phyloP scores from a whole-genome alignment of 306 rosid genomes.

The Cicer judaicum region DNA sequence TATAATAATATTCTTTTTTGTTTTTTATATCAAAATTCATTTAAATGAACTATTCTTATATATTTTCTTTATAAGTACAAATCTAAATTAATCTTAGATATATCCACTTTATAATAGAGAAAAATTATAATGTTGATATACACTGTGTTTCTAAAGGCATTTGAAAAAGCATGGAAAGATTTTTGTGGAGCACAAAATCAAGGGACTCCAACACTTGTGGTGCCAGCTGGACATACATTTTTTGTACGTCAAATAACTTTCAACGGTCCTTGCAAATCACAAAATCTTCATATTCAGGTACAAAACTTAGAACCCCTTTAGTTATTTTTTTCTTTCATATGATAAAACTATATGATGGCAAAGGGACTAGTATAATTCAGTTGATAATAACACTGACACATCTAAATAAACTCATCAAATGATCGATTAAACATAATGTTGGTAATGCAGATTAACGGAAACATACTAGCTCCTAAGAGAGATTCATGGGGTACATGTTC shows the following conservation, averaged over 20 bases:
- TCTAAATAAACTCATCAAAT: too few species aligned
- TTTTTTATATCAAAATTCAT: neutral
- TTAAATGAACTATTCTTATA: neutral
- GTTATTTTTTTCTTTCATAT: neutral
- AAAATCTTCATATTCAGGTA: slow-evolving; percentile 37
- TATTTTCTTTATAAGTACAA: neutral
- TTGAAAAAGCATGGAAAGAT: slow-evolving; percentile 46
- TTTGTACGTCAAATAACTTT: neutral
- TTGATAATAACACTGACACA: too few species aligned
- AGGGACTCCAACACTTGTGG: slow-evolving; percentile 17
- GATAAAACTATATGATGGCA: neutral
- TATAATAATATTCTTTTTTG: neutral
- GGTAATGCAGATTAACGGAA: slow-evolving; percentile 42
- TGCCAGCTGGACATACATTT: slow-evolving; percentile 38
- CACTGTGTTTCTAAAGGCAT: slow-evolving; percentile 44
- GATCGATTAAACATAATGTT: neutral
- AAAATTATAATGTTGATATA: neutral
- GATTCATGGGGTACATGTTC: slow-evolving; percentile 40
- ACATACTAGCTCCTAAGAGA: slow-evolving; percentile 40
- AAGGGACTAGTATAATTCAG: neutral
- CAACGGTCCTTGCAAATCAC: slow-evolving; percentile 51
- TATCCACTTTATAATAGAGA: neutral
- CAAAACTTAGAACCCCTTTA: neutral
- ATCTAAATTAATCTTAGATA: neutral
- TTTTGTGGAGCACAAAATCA: slow-evolving; percentile 38